Base-by-base conservation (phyloP, 2,329 filamentous ascomycete species). In the Alternaria ventricosa region DNA sequence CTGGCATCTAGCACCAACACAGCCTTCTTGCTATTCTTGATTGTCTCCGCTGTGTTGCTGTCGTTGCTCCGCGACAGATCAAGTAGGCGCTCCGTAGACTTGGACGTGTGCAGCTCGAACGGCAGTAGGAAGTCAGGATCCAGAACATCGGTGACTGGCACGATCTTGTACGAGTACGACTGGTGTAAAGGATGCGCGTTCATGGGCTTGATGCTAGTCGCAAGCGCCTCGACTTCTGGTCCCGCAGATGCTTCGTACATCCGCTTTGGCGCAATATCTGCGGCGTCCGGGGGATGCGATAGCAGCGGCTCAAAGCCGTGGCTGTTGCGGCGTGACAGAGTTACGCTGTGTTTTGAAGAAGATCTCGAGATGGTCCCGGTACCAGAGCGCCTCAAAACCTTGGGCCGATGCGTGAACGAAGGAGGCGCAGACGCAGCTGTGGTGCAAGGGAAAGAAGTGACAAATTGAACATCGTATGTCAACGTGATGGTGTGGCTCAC, bases 401-500 rank as follows among this genome's bases (percentile, higher is more conserved):
- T 69, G 10, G 72, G 74, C 11, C 69, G 61, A 51, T 65, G 71
- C 20, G 59, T 55, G 27, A 28, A 28, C 4, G 65, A 68, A n/a
- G 64, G 27, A 23, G 70, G 64, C 7, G 71, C 67, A 12, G 71
- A 64, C 12, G 71, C 63, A 13, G 85, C 84, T 11, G 83, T 79
- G 7, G 79, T 82, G 71, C 87, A 89, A 18, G 84, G 85, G 70
- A 85, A 85, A 2, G 86, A 85, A 1, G 85, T 82, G 46, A 89
- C 77, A 69, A 88, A 88, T 27, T 84, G 81, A 13, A 86, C 81
- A 61, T 87, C 85, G 71, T 86, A 81, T 15, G 75, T 78, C 25
- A 88, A 75, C 1, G 82, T 69, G n/a, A 80, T 59, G 3, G 66
- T 72, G 50, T 75, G 65, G 3, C 53, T 64, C 11, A 44, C 53